phyloP scores from a whole-genome alignment of 1,139 yeast genomes.

The Kurtzmaniella natalensis region DNA sequence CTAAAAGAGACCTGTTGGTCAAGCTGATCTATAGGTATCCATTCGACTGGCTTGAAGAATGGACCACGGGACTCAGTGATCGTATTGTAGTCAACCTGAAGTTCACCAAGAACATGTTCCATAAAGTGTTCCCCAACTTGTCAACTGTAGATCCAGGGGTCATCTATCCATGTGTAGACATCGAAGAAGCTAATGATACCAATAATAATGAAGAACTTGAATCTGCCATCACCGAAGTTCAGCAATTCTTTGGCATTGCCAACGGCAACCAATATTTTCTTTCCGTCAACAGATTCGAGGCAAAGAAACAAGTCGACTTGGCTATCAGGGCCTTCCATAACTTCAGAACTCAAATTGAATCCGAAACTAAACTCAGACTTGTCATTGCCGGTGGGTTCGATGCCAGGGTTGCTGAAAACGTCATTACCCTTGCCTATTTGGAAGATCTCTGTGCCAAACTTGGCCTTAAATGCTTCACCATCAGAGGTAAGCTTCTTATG shows the following conservation, averaged over 20 bases:
- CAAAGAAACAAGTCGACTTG: constrained; percentile 74
- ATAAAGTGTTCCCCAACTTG: constrained; percentile 54
- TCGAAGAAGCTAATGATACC: constrained; percentile 7
- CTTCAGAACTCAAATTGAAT: constrained; percentile 18
- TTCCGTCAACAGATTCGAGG: constrained; percentile 84
- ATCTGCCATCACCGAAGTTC: constrained; percentile 28
- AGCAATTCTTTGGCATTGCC: constrained; percentile 24
- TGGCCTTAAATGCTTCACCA: constrained; percentile 42
- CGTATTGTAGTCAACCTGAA: constrained; percentile 79
- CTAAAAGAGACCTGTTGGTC: constrained; percentile 51
- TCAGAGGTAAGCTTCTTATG: constrained; percentile 40
- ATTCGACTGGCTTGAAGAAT: constrained; percentile 76
- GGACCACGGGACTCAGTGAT: constrained; percentile 76
- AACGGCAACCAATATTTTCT: constrained; percentile 45
- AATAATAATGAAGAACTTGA: constrained; percentile 17
- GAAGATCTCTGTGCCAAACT: constrained; percentile 43
- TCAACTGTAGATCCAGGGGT: constrained; percentile 54
- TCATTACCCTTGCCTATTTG: constrained; percentile 62
- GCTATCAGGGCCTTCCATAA: constrained; percentile 65
- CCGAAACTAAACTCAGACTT: constrained; percentile 33
- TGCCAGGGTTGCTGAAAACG: constrained; percentile 68
- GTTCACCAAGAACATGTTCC: constrained; percentile 71
- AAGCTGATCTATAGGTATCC: constrained; percentile 72
- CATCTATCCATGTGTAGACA: constrained; percentile 84
- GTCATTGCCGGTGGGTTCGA: constrained; percentile 95